These are phyloP conservation scores for Salvia miltiorrhiza DNA, from an alignment of 257 asterid species.

Conservation along the genomic window DNA sequence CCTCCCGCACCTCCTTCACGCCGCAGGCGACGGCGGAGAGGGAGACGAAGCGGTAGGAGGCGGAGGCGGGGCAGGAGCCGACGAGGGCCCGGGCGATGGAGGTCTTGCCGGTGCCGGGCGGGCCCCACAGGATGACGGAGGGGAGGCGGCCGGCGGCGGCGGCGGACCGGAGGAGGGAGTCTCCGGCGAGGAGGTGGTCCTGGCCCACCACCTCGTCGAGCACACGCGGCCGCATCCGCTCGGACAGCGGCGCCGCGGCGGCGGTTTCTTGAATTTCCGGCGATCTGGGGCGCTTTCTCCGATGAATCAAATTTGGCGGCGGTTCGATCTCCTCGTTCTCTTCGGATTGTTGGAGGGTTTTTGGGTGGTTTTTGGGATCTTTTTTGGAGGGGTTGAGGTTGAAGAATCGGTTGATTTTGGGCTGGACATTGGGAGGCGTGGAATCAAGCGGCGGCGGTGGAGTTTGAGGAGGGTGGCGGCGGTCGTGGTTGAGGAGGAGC, in stretches of 20 bases:
- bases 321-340: constrained; percentile 11
- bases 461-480: constrained; percentile 16
- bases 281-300: constrained; percentile 38
- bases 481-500: constrained; percentile 48
- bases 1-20: constrained; percentile 78
- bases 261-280: not conserved
- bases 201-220: constrained; percentile 80
- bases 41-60: constrained; percentile 45
- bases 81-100: constrained; percentile 78
- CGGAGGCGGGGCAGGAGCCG: constrained; percentile 21
- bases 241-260: constrained; percentile 59
- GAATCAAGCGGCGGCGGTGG: constrained; percentile 25
- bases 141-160: constrained; percentile 55
- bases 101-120: constrained; percentile 89
- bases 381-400: constrained; percentile 29
- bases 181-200: constrained; percentile 57
- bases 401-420: constrained; percentile 70
- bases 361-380: not conserved
- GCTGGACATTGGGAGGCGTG: constrained; percentile 42
- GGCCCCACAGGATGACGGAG: constrained; percentile 80
- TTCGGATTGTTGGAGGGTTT: constrained; percentile 2
- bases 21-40: constrained; percentile 83
- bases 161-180: constrained; percentile 58
- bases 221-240: constrained; percentile 78
- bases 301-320: constrained; percentile 13